These are phyloP conservation scores for Caloboletus inedulis DNA, from an alignment of 1,284 basidiomycete genomes.

Conservation along the genomic window DNA sequence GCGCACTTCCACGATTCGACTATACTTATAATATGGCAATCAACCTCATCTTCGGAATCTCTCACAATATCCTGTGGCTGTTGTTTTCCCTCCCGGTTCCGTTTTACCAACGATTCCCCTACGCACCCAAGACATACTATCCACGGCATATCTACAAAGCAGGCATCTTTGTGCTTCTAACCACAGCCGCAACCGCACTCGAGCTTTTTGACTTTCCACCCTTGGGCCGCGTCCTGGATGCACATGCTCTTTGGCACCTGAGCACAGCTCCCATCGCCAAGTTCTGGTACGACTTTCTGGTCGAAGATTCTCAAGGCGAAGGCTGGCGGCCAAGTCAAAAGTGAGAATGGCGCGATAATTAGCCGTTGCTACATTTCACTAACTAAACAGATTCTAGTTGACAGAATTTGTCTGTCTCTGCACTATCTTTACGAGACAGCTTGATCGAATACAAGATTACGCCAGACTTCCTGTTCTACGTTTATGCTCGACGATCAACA, in stretches of 20 bases:
- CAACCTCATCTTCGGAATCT: conserved; percentile 74
- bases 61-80: conserved; percentile 86
- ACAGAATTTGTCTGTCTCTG: not conserved
- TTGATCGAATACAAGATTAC: conserved; percentile 1
- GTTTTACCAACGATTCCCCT: conserved; percentile 52
- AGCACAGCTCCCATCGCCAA: conserved; percentile 78
- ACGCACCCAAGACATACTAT: conserved; percentile 49
- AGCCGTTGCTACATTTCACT: conserved; percentile 4
- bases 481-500: conserved; percentile 21
- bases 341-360: conserved; percentile 16
- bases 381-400: conserved; percentile 17
- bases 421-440: not conserved
- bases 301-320: conserved; percentile 63
- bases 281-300: conserved; percentile 83
- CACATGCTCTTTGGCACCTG: conserved; percentile 94
- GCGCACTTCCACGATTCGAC: conserved; percentile 78
- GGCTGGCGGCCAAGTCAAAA: conserved; percentile 42
- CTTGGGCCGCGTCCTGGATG: conserved; percentile 74
- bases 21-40: conserved; percentile 94
- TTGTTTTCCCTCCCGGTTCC: conserved; percentile 60
- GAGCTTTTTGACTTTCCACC: conserved; percentile 96
- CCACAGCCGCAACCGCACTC: conserved; percentile 73
- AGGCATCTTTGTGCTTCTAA: conserved; percentile 63
- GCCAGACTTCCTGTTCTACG: conserved; percentile 10
- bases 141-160: conserved; percentile 55